Evolutionary conservation across 306 rosid genomes (phyloP).

Genomic region (Quercus cerris): DNA sequence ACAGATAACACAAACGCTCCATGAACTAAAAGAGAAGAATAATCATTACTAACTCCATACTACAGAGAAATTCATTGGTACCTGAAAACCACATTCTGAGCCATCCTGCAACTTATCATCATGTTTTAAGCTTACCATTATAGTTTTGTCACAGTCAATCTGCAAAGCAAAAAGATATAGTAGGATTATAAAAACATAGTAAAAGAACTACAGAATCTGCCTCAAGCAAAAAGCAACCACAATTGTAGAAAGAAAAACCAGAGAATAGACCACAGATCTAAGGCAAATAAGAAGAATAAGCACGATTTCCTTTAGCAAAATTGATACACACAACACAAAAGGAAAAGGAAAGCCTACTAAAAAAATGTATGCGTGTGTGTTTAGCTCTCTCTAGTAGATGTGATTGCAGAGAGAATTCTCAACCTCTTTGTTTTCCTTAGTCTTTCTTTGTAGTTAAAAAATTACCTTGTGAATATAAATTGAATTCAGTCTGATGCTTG

Average conservation of each 20-base stretch:
- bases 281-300: background rate
- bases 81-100: constrained; percentile 97
- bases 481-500: background rate
- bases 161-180: constrained; percentile 34
- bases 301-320: background rate
- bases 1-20: constrained; percentile 10
- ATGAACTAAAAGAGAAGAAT: background rate
- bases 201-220: background rate
- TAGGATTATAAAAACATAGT: background rate
- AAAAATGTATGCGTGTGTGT: too few relatives aligned
- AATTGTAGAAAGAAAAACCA: background rate
- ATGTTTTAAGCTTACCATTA: constrained; percentile 86
- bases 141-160: constrained; percentile 97
- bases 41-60: constrained; percentile 13
- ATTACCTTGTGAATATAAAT: background rate
- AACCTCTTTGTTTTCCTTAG: background rate
- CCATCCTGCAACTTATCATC: constrained; percentile 99
- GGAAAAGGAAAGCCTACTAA: too few relatives aligned
- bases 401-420: too few relatives aligned
- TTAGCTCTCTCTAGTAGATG: too few relatives aligned
- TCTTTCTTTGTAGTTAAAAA: background rate
- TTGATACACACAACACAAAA: background rate
- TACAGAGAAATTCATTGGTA: constrained; percentile 30
- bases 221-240: background rate
- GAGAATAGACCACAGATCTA: background rate